A percentile compares a stretch with the other conserved stretches of the same genome.
Evolutionary conservation across 2,329 filamentous ascomycete species (phyloP).

Genomic region (Sarocladium strictum): DNA sequence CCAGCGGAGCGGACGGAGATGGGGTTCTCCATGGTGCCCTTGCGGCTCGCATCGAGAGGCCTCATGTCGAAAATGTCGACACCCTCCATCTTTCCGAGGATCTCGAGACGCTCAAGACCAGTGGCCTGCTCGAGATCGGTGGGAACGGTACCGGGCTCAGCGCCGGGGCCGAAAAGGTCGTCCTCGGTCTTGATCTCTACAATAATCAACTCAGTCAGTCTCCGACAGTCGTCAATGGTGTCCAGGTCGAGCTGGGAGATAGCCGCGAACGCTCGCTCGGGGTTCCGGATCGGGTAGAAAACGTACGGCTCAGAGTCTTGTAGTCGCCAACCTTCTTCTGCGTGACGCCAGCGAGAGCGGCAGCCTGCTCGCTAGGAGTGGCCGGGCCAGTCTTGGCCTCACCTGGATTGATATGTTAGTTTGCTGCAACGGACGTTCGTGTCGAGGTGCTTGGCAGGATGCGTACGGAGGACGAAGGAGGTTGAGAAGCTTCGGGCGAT

Average conservation of each 20-base stretch:
- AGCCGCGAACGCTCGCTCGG: not conserved
- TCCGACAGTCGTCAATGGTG: conserved; percentile 12
- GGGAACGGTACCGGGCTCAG: conserved; percentile 73
- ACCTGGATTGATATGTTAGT: conserved; percentile 19
- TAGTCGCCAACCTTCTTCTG: conserved; percentile 41
- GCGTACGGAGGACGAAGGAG: conserved; percentile 55
- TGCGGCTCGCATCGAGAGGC: conserved; percentile 84
- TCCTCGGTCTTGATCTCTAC: conserved; percentile 75
- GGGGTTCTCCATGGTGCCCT: conserved; percentile 86
- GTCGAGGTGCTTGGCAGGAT: conserved; percentile 12
- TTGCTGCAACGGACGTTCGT: not conserved
- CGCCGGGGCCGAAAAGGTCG: conserved; percentile 85
- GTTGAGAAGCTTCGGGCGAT: conserved; percentile 55
- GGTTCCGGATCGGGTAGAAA: not conserved
- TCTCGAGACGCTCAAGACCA: conserved; percentile 96
- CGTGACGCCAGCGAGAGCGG: conserved; percentile 28
- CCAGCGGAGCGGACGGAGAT: conserved; percentile 87
- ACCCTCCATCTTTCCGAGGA: conserved; percentile 98
- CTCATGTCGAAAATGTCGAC: conserved; percentile 98
- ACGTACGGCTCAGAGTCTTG: conserved; percentile 43
- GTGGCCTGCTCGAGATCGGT: conserved; percentile 95
- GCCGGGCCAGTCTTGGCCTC: conserved; percentile 29
- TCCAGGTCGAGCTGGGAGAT: not conserved
- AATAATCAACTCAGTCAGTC: conserved; percentile 11
- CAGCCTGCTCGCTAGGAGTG: conserved; percentile 31